These are phyloP conservation scores for Pugionium dolabratum DNA, from an alignment of 345 rosid species.

Conservation along the genomic window DNA sequence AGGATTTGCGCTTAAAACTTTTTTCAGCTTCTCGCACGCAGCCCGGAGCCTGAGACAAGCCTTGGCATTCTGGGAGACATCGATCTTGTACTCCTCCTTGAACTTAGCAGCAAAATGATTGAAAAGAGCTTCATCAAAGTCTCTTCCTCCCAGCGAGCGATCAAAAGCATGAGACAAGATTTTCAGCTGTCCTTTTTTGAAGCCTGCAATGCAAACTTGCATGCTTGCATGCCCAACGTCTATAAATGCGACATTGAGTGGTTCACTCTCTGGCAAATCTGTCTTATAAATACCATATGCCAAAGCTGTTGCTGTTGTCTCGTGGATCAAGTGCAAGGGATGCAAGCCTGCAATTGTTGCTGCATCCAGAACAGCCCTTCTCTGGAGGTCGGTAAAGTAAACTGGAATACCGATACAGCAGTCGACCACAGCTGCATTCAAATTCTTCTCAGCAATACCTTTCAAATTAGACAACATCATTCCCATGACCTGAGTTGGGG, in stretches of 20 bases:
- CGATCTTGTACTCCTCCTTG: conserved; percentile 88
- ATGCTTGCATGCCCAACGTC: conserved; percentile 90
- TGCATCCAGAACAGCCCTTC: conserved; percentile 93
- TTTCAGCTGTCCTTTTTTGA: conserved; percentile 83
- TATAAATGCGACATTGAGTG: conserved; percentile 81
- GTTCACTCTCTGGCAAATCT: conserved; percentile 88
- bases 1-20: conserved; percentile 93
- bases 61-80: conserved; percentile 81
- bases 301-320: conserved; percentile 92
- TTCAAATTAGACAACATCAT: conserved; percentile 87
- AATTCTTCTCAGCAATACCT: conserved; percentile 80
- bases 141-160: conserved; percentile 86
- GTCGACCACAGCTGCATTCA: conserved; percentile 86
- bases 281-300: conserved; percentile 98
- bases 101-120: conserved; percentile 73
- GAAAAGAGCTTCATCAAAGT: conserved; percentile 87
- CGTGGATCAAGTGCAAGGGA: conserved; percentile 83
- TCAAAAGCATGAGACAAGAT: conserved; percentile 79
- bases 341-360: conserved; percentile 91
- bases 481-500: conserved; percentile 88
- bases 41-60: conserved; percentile 85
- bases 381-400: conserved; percentile 89
- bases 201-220: conserved; percentile 96
- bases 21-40: conserved; percentile 89
- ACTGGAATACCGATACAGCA: conserved; percentile 96